Conservation (phyloP, 495 filamentous ascomycete species). For the Eremomyces bilateralis region DNA sequence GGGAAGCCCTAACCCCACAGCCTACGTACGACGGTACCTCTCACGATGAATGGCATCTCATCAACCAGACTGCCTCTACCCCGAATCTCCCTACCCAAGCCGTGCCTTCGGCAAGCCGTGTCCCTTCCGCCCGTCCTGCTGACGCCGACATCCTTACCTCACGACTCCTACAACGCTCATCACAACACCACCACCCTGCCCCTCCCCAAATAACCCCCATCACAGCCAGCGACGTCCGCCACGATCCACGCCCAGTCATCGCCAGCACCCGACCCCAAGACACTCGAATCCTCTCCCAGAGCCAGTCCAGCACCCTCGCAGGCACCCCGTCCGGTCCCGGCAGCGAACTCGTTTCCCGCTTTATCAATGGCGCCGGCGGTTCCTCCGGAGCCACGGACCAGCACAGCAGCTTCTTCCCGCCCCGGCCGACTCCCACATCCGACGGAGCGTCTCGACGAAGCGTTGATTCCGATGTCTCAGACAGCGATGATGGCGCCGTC, state of each 20-base stretch:
- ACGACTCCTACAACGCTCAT: constrained; percentile 32
- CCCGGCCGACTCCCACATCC: constrained; percentile 8
- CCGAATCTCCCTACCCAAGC: neutral
- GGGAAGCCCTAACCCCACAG: neutral
- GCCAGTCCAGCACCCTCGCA: constrained; percentile 19
- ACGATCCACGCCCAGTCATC: constrained; percentile 27
- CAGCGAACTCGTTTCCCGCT: constrained; percentile 15
- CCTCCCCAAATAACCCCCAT: no score
- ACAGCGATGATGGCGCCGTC: constrained; percentile 13
- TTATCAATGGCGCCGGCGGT: constrained; percentile 13
- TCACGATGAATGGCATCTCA: neutral
- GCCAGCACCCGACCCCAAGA: no score
- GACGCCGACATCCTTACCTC: constrained; percentile 28
- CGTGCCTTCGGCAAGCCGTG: neutral
- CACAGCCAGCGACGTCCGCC: constrained; percentile 34
- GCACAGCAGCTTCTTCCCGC: constrained; percentile 13
- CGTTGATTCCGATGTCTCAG: neutral
- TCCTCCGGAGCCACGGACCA: constrained; percentile 10
- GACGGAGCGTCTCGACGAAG: constrained; percentile 6
- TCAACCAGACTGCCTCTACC: neutral
- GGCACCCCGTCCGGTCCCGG: constrained; percentile 17
- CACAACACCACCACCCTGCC: constrained; percentile 27
- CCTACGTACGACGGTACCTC: neutral
- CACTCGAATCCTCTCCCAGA: constrained; percentile 17
- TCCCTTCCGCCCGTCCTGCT: constrained; percentile 7